phyloP scores from a whole-genome alignment of 139 green algal genomes.

The Axilococcus clingmanii region DNA sequence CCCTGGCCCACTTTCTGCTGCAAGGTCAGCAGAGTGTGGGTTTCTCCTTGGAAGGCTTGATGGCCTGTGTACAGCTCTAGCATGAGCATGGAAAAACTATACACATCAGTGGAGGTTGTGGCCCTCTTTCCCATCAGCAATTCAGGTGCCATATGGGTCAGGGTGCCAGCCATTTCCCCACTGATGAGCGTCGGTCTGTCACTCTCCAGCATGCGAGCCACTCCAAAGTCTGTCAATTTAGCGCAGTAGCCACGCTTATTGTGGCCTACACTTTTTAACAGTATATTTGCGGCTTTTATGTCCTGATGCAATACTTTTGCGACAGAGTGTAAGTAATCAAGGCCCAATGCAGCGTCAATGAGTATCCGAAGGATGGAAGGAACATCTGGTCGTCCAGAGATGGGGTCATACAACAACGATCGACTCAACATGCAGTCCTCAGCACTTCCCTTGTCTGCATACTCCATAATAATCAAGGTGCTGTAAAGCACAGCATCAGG shows the following conservation, averaged over 20 bases:
- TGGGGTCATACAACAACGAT: not conserved
- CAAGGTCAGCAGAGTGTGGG: no score
- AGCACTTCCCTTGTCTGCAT: not conserved
- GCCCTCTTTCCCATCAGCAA: not conserved
- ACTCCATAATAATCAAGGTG: not conserved
- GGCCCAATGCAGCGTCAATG: constrained; percentile 17
- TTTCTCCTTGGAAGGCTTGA: not conserved
- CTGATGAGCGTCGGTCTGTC: no score
- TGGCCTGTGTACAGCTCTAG: not conserved
- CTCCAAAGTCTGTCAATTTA: constrained; percentile 75
- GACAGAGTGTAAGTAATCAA: constrained; percentile 58
- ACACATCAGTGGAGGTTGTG: not conserved
- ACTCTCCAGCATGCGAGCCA: not conserved
- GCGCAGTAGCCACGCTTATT: constrained; percentile 52
- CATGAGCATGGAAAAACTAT: constrained; percentile 4
- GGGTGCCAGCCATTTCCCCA: not conserved
- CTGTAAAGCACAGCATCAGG: no score
- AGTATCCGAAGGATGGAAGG: not conserved
- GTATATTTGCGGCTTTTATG: constrained; percentile 58
- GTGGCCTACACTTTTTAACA: constrained; percentile 37
- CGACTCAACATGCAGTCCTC: no score
- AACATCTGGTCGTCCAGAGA: not conserved
- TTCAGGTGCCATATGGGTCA: constrained; percentile 1
- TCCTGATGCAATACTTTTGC: constrained; percentile 47
- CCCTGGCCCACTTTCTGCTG: no score